Evolutionary conservation across 345 rosid species (phyloP).

Genomic region (Microcos paniculata): DNA sequence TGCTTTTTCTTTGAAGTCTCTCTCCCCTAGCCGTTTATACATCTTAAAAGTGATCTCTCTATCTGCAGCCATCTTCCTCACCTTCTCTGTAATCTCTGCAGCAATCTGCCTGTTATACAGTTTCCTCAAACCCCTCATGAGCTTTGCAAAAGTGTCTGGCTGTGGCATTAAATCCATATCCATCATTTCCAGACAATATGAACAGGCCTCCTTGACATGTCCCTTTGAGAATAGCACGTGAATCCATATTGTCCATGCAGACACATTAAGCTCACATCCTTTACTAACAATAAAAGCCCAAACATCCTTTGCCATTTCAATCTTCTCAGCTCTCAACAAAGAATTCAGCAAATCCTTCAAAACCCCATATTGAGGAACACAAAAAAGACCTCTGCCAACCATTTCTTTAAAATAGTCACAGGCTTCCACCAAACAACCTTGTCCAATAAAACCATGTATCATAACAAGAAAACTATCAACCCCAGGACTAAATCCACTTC

Average conservation of each 20-base stretch:
- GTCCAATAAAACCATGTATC: slow-evolving; percentile 66
- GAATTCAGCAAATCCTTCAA: slow-evolving; percentile 65
- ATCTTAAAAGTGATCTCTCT: slow-evolving; percentile 78
- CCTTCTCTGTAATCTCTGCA: slow-evolving; percentile 86
- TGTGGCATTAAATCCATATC: slow-evolving; percentile 82
- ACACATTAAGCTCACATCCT: slow-evolving; percentile 70
- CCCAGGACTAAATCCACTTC: slow-evolving; percentile 63
- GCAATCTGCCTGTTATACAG: slow-evolving; percentile 74
- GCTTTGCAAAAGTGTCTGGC: slow-evolving; percentile 85
- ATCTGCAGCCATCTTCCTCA: slow-evolving; percentile 86
- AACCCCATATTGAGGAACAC: slow-evolving; percentile 64
- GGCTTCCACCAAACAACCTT: slow-evolving; percentile 63
- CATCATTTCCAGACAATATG: slow-evolving; percentile 88
- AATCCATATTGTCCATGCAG: slow-evolving; percentile 92
- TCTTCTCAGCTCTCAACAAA: slow-evolving; percentile 66
- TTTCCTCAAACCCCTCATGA: slow-evolving; percentile 77
- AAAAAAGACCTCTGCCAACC: slow-evolving; percentile 68
- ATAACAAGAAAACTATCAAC: slow-evolving; percentile 69
- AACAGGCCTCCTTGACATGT: slow-evolving; percentile 84
- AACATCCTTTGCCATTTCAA: slow-evolving; percentile 77
- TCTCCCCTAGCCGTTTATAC: slow-evolving; percentile 90
- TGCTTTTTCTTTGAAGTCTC: slow-evolving; percentile 63
- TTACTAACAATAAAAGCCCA: slow-evolving; percentile 71
- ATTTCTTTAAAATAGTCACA: slow-evolving; percentile 77
- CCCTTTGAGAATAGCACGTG: slow-evolving; percentile 82